Evolutionary conservation across 2,329 filamentous ascomycete species (phyloP), one percentile per base, ranked within the genome.

Genomic region (Ascochyta koolunga): DNA sequence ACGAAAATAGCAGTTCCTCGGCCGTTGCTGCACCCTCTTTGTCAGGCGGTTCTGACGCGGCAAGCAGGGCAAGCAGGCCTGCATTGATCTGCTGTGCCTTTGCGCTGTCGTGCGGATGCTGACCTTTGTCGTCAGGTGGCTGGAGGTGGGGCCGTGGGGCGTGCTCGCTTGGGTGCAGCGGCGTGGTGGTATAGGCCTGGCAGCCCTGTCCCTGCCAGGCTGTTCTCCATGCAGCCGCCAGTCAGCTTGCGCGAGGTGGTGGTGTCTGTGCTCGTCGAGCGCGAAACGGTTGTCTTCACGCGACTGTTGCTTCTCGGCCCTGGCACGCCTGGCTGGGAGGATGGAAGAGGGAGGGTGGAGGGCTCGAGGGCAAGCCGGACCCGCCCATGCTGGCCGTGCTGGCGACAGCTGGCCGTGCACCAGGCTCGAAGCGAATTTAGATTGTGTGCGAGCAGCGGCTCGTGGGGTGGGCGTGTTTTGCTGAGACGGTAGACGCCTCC

Each of bases 401-500:
- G 45, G 59, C n/a, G n/a, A n/a, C n/a, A n/a, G n/a, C n/a, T n/a
- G n/a, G n/a, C n/a, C n/a, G n/a, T n/a, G 61, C 62, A 64, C 67
- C 69, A 69, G 49, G 63, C 68, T 69, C 64, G 63, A 70, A 66
- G 62, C 60, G 67, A 69, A 58, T 69, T 68, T 71, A 71, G 71
- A 72, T 70, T 71, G 69, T 70, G 63, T 68, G 67, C 62, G 62
- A 67, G 68, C 65, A 64, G 64, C 65, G 67, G 64, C 60, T 61
- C 61, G 69, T 68, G 65, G 65, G 62, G 69, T 68, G 65, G 65
- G 62, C 58, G 62, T 55, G 60, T 49, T 53, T 48, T 55, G 56
- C 52, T 45, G 42, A 64, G 64, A 29, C 11, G 13, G 4, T 24
- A 7, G 4, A 4, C 25, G 3, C 25, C 56, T 50, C 60, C 67